Evolutionary conservation across 2,329 filamentous ascomycete species (phyloP), one percentile per base, ranked within the genome.

Genomic region (Penicillium sp.): DNA sequence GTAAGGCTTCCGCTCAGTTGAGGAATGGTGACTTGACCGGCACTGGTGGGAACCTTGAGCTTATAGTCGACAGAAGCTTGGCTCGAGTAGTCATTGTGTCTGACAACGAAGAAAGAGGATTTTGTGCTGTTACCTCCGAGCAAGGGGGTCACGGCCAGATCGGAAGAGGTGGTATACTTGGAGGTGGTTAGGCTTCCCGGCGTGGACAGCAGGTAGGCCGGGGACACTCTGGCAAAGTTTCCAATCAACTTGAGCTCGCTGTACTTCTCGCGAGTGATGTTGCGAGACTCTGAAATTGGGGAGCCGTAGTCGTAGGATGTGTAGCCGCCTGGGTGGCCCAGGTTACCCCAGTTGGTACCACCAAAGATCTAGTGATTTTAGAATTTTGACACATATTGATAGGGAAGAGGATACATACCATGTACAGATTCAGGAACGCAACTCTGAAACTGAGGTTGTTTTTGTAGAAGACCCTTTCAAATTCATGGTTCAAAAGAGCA

Each of bases 321-420:
- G 56, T 86, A 86, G 3, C 81, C 84, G 10, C 84, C 86, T 9
- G 86, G 80, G 60, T 90, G 84, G 0, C 89, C 88, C 4, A 90
- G 71, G 57, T 91, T 92, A 0, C 89, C 89, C 90, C 89, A 93
- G 67, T 93, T 94, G 0, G 89, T 92, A 5, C 89, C 90, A 13
- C 90, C 90, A 60, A 81, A 89, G 1, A 82, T 86, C 82, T 83
- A 14, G 32, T 0, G 31, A 11, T 11, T 14, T 53, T 11, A 58
- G 34, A 38, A 11, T 5, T 42, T 40, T 1, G 2, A 4, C 3
- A 1, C 3, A 27, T 27, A 40, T 8, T 2, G n/a, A 16, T 7
- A 21, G 1, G 11, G 8, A 9, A 2, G 5, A 34, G 6, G 1
- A 4, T 5, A 56, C 70, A 60, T 66, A 85, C 84, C 89, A 92